A percentile compares a stretch with the other conserved stretches of the same genome.
phyloP scores from a whole-genome alignment of 192 early-diverging fungal genomes.

The Entomortierella parvispora region DNA sequence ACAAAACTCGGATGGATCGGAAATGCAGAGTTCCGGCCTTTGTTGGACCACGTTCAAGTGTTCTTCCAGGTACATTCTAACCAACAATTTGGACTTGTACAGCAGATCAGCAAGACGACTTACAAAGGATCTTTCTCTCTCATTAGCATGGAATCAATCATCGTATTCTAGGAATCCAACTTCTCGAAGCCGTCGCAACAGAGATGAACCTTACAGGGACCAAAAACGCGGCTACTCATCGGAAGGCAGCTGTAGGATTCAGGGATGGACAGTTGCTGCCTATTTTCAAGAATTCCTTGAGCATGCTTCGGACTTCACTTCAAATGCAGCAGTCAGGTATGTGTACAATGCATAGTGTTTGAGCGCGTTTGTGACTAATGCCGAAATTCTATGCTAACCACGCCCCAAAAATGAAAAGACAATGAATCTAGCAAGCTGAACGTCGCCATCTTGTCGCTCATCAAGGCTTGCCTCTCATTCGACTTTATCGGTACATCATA shows the following conservation, averaged over 20 bases:
- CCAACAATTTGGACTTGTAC: too few relatives aligned
- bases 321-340: conserved; percentile 22
- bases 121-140: background rate
- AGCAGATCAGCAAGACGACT: too few relatives aligned
- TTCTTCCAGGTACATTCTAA: conserved; percentile 72
- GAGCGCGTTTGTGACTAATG: background rate
- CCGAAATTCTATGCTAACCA: background rate
- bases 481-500: conserved; percentile 43
- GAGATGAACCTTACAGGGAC: conserved; percentile 36
- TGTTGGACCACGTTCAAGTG: conserved; percentile 61
- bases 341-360: background rate
- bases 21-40: conserved; percentile 65
- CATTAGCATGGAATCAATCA: conserved; percentile 18
- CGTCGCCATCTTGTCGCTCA: conserved; percentile 15
- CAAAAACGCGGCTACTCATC: conserved; percentile 18
- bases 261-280: conserved; percentile 38
- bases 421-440: conserved; percentile 18
- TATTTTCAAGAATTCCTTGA: conserved; percentile 30
- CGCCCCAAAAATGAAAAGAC: conserved; percentile 4
- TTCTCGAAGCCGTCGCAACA: conserved; percentile 20
- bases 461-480: conserved; percentile 35
- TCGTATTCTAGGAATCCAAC: conserved; percentile 19
- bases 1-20: conserved; percentile 83
- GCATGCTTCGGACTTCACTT: conserved; percentile 25
- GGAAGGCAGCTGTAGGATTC: conserved; percentile 44